Evolutionary conservation across 1,284 basidiomycete species (phyloP).

Genomic region (Takashimella tepidaria): DNA sequence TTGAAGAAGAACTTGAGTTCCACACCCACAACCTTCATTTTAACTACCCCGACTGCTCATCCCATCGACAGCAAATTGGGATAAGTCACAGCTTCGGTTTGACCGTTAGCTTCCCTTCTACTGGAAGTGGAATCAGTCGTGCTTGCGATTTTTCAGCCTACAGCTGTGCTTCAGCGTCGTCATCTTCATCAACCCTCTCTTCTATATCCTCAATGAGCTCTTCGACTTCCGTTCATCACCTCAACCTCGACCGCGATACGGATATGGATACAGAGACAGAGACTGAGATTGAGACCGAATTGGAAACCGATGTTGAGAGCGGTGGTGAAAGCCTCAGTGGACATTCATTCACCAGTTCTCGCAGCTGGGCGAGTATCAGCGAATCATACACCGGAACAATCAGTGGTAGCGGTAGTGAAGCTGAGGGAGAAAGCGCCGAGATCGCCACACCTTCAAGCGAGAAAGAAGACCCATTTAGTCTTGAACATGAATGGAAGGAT

Average conservation of each 20-base stretch:
- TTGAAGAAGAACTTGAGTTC: slow-evolving; percentile 12
- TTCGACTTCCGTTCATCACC: neutral
- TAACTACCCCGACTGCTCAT: no score
- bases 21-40: neutral
- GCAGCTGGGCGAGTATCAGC: neutral
- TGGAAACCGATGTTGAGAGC: neutral
- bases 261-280: neutral
- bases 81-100: neutral
- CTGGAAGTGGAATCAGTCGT: no score
- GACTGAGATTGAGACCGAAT: neutral
- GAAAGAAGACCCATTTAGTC: neutral
- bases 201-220: neutral
- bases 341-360: neutral
- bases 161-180: neutral
- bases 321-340: neutral
- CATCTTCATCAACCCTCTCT: neutral
- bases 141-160: neutral
- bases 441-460: neutral
- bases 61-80: neutral
- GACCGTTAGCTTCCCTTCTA: no score
- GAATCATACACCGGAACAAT: neutral
- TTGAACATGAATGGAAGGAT: neutral
- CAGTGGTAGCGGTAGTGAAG: neutral
- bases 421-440: neutral
- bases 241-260: neutral